Evolutionary conservation across 1,284 basidiomycete species (phyloP).

Genomic region (Fomitopsis palustris): DNA sequence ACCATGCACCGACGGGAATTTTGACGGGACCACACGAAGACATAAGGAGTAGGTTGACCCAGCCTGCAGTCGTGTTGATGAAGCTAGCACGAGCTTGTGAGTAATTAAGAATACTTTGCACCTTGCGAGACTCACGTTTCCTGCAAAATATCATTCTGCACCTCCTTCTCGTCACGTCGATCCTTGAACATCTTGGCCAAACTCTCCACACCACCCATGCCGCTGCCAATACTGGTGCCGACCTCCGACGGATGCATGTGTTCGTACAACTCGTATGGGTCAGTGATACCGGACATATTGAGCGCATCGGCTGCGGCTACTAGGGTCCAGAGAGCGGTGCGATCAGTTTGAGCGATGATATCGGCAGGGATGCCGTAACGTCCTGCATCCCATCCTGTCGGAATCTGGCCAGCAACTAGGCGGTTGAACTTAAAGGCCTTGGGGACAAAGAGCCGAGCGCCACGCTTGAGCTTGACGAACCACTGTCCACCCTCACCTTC

Average conservation of each 20-base stretch:
- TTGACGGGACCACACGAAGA: constrained; percentile 97
- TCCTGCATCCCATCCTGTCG: constrained; percentile 95
- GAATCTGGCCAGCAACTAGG: constrained; percentile 93
- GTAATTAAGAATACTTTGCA: constrained; percentile 7
- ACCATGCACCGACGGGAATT: constrained; percentile 98
- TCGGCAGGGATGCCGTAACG: constrained; percentile 98
- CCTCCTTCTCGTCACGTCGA: constrained; percentile 93
- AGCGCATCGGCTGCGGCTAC: constrained; percentile 94
- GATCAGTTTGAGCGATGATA: constrained; percentile 92
- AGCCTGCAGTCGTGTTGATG: constrained; percentile 97
- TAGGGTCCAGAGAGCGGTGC: constrained; percentile 95
- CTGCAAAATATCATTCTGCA: constrained; percentile 97
- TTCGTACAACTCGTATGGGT: constrained; percentile 96
- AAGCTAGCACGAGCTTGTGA: constrained; percentile 50
- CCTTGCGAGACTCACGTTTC: constrained; percentile 72
- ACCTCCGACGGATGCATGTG: constrained; percentile 96
- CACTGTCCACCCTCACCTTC: constrained; percentile 86
- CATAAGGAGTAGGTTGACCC: constrained; percentile 92
- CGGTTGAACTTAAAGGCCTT: constrained; percentile 96
- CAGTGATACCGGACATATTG: constrained; percentile 95
- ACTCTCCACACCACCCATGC: constrained; percentile 94
- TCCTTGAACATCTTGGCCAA: constrained; percentile 98
- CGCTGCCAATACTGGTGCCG: constrained; percentile 88
- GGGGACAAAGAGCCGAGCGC: constrained; percentile 89
- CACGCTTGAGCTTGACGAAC: constrained; percentile 99